These are phyloP conservation scores for Lentinula aciculospora DNA, from an alignment of 768 basidiomycete genomes.

Conservation along the genomic window DNA sequence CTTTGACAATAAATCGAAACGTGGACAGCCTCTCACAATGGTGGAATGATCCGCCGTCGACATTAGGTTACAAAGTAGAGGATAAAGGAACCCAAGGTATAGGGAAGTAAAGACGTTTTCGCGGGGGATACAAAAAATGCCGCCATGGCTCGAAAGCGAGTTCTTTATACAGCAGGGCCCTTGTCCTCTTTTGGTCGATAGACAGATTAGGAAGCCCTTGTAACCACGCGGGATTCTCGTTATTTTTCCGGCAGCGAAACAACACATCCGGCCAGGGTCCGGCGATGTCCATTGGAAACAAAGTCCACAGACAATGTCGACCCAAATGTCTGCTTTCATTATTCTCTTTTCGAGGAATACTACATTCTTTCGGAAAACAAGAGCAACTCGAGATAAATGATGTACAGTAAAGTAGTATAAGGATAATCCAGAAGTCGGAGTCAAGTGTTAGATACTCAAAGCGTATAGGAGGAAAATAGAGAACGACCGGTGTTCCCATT, in stretches of 20 bases:
- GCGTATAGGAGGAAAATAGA: no score
- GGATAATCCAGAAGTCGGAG: neutral
- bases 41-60: conserved; percentile 1
- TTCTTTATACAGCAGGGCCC: neutral
- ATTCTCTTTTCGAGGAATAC: neutral
- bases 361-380: neutral
- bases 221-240: neutral
- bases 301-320: neutral
- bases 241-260: neutral
- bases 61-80: neutral
- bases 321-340: neutral
- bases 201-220: neutral
- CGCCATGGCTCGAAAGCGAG: neutral
- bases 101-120: neutral
- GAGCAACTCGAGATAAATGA: neutral
- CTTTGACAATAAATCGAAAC: neutral
- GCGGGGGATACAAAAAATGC: neutral
- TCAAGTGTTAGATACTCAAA: no score
- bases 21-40: neutral
- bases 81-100: neutral
- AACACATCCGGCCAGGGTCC: neutral
- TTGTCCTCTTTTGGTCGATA: neutral
- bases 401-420: neutral
- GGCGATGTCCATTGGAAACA: neutral
- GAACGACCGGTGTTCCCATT: neutral